Base-by-base conservation (phyloP, 306 rosid genomes). In the Prosopis cineraria region DNA sequence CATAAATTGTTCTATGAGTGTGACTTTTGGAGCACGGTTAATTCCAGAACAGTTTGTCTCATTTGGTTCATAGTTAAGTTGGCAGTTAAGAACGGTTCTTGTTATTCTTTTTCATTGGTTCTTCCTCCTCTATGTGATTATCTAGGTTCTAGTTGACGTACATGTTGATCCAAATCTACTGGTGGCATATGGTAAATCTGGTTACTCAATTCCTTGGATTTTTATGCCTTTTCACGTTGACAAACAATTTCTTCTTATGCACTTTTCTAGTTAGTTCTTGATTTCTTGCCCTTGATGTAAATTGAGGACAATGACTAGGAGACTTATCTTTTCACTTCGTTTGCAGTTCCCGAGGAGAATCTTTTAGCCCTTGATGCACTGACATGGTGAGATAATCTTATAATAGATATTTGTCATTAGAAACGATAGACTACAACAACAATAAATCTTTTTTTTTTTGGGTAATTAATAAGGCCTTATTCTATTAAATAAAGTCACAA, bases 341-440 rank as follows among this genome's bases (percentile, higher is more conserved):
- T 78, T 80, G 82, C 92, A 95, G 98, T 95, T 86, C 73, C 98
- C 2, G 98, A 92, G 87, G 98, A 95, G 70, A 95, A 92, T 88
- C 87, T 95, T 17, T 70, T 89, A 59, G 75, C 59, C 64, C 90
- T 87, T 60, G 97, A 91, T 24, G 66, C 83, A 81, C 92, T 47
- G 96, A 92, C 78, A 77, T 3, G 90, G 98, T 95, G 75, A 85
- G 79, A n/a, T n/a, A n/a, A n/a, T n/a, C n/a, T n/a, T n/a, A n/a
- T n/a, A n/a, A n/a, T n/a, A n/a, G n/a, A n/a, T n/a, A n/a, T n/a
- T n/a, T n/a, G n/a, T n/a, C n/a, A n/a, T n/a, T n/a, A n/a, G n/a
- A n/a, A n/a, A n/a, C n/a, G n/a, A n/a, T n/a, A n/a, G n/a, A n/a
- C n/a, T n/a, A n/a, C n/a, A n/a, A n/a, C n/a, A n/a, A n/a, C n/a